These are phyloP conservation scores for Alternaria hordeiaustralica DNA, from an alignment of 2,329 filamentous ascomycete species.

Conservation along the genomic window DNA sequence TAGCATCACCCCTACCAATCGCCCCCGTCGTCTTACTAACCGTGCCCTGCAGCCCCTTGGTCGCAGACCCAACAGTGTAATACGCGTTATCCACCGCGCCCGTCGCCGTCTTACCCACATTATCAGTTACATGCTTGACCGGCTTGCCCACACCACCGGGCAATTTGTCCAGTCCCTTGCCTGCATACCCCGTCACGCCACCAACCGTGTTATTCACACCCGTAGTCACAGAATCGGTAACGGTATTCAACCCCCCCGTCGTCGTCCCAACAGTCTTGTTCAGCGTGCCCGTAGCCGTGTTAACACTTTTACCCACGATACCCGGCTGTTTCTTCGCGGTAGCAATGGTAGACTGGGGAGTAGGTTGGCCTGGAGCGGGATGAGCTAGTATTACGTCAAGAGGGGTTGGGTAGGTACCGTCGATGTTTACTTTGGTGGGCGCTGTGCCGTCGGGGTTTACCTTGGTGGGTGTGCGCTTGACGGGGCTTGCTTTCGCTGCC, in stretches of 20 bases:
- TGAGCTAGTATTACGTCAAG: constrained; percentile 31
- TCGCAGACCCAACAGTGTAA: constrained; percentile 50
- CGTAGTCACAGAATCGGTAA: constrained; percentile 47
- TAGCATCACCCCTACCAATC: constrained; percentile 52
- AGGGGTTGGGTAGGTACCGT: constrained; percentile 41
- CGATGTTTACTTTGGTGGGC: constrained; percentile 21
- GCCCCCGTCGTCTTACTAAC: constrained; percentile 54
- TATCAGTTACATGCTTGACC: constrained; percentile 50
- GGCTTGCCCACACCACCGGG: constrained; percentile 46
- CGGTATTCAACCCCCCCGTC: constrained; percentile 45
- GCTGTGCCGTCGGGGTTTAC: constrained; percentile 10
- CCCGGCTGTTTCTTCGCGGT: constrained; percentile 40
- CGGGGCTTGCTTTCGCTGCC: constrained; percentile 25
- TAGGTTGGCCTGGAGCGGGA: constrained; percentile 32
- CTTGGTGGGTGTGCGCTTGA: constrained; percentile 35
- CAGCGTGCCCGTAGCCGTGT: constrained; percentile 42
- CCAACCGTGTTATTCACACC: constrained; percentile 47
- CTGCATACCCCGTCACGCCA: constrained; percentile 46
- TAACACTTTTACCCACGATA: constrained; percentile 42
- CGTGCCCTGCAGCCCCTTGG: constrained; percentile 52
- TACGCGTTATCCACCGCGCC: constrained; percentile 50
- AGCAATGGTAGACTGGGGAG: constrained; percentile 16
- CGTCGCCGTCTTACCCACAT: constrained; percentile 52
- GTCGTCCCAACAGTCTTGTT: constrained; percentile 47
- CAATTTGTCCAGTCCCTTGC: constrained; percentile 46